Evolutionary conservation across 1,284 basidiomycete genomes (phyloP).

Genomic region (Cutaneotrichosporon sp.): DNA sequence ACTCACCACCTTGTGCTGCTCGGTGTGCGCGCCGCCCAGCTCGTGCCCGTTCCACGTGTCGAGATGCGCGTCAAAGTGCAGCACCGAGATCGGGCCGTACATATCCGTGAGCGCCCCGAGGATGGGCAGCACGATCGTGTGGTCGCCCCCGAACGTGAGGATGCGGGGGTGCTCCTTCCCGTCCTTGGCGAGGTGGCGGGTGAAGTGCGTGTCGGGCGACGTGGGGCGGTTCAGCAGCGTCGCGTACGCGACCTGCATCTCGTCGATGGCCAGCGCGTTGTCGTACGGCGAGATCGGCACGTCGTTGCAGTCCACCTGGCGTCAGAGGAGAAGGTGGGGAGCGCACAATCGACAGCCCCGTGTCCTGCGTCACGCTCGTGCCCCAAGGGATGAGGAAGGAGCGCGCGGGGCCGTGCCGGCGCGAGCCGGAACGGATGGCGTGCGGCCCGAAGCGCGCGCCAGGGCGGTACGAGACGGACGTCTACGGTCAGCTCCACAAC

Average conservation of each 20-base stretch:
- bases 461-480: constrained; percentile 26
- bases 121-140: constrained; percentile 56
- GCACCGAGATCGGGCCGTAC: constrained; percentile 53
- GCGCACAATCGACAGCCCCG: constrained; percentile 24
- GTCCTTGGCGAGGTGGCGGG: constrained; percentile 31
- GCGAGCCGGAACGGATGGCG: constrained; percentile 35
- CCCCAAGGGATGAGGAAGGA: constrained; percentile 24
- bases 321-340: not conserved
- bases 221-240: constrained; percentile 25
- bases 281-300: constrained; percentile 55
- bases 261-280: constrained; percentile 51
- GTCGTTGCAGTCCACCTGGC: constrained; percentile 53
- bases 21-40: constrained; percentile 23
- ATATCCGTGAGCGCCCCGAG: constrained; percentile 48
- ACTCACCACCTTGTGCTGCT: constrained; percentile 29
- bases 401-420: constrained; percentile 19
- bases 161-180: constrained; percentile 52
- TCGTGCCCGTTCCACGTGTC: constrained; percentile 54
- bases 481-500: constrained; percentile 15
- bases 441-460: constrained; percentile 53
- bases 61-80: constrained; percentile 45
- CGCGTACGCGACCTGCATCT: constrained; percentile 50
- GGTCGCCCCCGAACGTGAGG: constrained; percentile 55
- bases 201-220: constrained; percentile 14
- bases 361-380: constrained; percentile 16